Percentiles rank a stretch among this genome's conserved stretches.
Conservation (phyloP, 177 flowering plant species). For the Vitis hybrid region DNA sequence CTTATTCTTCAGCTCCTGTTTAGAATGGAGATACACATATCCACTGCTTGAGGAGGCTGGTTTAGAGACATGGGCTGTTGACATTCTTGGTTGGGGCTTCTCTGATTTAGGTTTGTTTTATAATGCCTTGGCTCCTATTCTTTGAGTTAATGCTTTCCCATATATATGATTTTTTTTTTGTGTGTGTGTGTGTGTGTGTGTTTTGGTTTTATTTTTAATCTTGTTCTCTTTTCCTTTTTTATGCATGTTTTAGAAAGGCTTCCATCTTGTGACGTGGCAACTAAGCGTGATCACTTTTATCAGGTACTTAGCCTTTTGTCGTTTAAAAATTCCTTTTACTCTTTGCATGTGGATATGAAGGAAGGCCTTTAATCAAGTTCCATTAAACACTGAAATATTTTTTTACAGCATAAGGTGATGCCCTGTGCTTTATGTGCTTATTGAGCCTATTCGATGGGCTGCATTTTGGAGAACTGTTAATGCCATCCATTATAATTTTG, state of each 20-base stretch:
- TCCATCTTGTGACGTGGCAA: conserved; percentile 70
- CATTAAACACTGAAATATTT: no score
- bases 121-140: not conserved
- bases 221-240: not conserved
- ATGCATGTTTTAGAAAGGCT: conserved; percentile 42
- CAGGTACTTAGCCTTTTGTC: conserved; percentile 48
- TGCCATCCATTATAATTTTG: no score
- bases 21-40: conserved; percentile 89
- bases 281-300: conserved; percentile 87
- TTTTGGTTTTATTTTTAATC: not conserved
- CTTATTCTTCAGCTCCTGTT: conserved; percentile 71
- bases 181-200: not conserved
- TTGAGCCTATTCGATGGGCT: no score
- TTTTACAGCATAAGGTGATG: no score
- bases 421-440: no score
- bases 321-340: not conserved
- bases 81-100: conserved; percentile 98
- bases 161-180: not conserved
- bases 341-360: not conserved
- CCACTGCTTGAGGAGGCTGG: conserved; percentile 94
- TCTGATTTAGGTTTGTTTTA: conserved; percentile 70
- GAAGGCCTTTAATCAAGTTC: not conserved
- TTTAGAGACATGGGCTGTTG: conserved; percentile 86
- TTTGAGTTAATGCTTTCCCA: not conserved
- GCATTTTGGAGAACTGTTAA: no score